These are phyloP conservation scores for Heracleum sosnowskyi DNA, from an alignment of 129 eudicot species.

Conservation along the genomic window DNA sequence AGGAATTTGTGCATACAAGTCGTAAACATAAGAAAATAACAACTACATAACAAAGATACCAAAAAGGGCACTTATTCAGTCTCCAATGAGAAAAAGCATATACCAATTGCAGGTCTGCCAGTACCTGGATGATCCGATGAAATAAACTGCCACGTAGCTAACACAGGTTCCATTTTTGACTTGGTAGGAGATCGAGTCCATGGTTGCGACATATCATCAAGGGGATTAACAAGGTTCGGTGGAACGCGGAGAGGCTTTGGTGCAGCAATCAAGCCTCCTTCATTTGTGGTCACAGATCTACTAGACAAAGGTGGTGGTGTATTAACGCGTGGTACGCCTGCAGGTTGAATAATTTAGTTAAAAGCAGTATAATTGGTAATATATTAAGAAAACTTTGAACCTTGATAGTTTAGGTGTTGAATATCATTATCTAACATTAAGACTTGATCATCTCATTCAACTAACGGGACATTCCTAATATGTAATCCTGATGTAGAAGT, in stretches of 20 bases:
- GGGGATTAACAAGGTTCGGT: constrained; percentile 60
- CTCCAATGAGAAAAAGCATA: constrained; percentile 18
- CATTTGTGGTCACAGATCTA: constrained; percentile 27
- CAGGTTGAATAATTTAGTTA: constrained; percentile 14
- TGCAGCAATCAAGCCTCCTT: constrained; percentile 53
- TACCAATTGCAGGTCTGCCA: constrained; percentile 50
- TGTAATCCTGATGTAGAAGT: too few relatives aligned
- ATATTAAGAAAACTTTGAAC: too few relatives aligned
- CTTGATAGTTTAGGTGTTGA: neutral
- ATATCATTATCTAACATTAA: neutral
- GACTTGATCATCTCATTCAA: neutral
- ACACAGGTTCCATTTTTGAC: constrained; percentile 84
- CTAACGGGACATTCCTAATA: too few relatives aligned
- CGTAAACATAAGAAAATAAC: neutral
- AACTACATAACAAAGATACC: neutral
- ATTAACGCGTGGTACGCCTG: constrained; percentile 93
- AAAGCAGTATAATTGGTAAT: neutral
- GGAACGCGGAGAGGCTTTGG: constrained; percentile 90
- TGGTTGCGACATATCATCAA: constrained; percentile 89
- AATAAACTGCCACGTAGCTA: constrained; percentile 81
- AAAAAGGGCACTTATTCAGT: neutral
- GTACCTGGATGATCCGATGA: constrained; percentile 45
- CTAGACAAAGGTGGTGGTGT: constrained; percentile 77
- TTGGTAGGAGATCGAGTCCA: constrained; percentile 99
- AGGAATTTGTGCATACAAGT: constrained; percentile 21